Evolutionary conservation across 441 rosid species (phyloP), one percentile per base, ranked within the genome.

Genomic region (Manihot esculenta): DNA sequence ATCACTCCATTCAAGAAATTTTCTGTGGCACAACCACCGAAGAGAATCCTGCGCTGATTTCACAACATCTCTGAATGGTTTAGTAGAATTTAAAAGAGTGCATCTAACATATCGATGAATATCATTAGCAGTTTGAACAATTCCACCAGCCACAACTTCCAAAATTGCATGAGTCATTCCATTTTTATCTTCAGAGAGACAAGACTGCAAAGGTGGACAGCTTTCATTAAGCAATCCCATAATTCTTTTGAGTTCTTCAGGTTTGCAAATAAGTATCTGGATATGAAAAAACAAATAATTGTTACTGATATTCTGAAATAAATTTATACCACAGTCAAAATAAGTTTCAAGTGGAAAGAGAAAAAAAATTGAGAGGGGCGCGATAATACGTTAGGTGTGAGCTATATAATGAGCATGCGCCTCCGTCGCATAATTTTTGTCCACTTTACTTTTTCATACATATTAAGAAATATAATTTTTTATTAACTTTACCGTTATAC

Each of bases 81-180:
- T 93, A 55, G 96, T 95, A 75, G 98, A 91, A 83, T 93, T 95
- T 71, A 95, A 93, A 82, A 95, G 99, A 62, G 98, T 95, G 79
- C 99, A 95, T 81, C 92, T 85, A 69, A 95, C 99, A 77, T 91
- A 95, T 71, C 98, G 90, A 78, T 95, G 90, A 77, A 95, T 87
- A 78, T 95, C 99, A 81, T 82, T 81, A 62, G 98, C 95, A 72
- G 97, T 87, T 84, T 93, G 98, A 78, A 95, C 99, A 82, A 93
- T 91, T 72, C 97, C 97, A 82, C 98, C 97, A 75, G 99, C 98
- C 81, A 93, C 98, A 80, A 89, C 99, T 85, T 95, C 99, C 73
- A 95, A 85, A 77, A 95, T 95, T 77, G 99, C 99, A 87, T 95
- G 99, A 72, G 93, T 91, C 99, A 95, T 95, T 82, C 99, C 98